phyloP scores from a whole-genome alignment of 768 basidiomycete species.

The Rhizopogon vulgaris region DNA sequence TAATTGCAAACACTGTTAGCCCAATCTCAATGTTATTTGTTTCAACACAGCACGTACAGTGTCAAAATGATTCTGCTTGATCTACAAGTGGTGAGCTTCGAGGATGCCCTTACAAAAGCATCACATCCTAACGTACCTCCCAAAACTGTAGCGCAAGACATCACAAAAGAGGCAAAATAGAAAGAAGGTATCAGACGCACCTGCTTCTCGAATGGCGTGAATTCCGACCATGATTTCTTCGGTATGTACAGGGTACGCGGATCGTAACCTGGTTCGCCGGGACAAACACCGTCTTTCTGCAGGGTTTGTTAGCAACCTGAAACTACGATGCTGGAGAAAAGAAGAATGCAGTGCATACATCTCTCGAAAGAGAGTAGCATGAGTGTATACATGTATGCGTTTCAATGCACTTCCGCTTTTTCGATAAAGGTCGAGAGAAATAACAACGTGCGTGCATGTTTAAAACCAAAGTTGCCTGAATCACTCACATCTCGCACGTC shows the following conservation, averaged over 20 bases:
- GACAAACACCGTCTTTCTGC: constrained; percentile 75
- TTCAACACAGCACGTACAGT: constrained; percentile 44
- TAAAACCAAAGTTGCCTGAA: not conserved
- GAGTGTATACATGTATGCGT: not conserved
- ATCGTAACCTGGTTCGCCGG: constrained; percentile 84
- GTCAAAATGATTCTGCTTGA: constrained; percentile 97
- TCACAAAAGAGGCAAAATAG: not conserved
- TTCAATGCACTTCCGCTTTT: not conserved
- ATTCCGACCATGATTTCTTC: constrained; percentile 63
- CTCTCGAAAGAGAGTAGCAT: not conserved
- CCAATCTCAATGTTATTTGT: not conserved
- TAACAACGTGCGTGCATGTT: not conserved
- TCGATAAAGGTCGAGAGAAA: too few relatives aligned
- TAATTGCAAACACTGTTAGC: constrained; percentile 17
- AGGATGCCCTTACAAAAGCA: not conserved
- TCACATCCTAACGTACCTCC: constrained; percentile 43
- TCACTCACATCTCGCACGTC: constrained; percentile 64
- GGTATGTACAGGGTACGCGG: constrained; percentile 85
- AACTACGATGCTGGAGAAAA: not conserved
- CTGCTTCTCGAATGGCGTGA: constrained; percentile 96
- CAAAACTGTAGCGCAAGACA: constrained; percentile 46
- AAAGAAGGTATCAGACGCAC: constrained; percentile 24
- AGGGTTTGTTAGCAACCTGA: not conserved
- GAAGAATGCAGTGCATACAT: not conserved
- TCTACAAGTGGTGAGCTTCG: constrained; percentile 41